Percentiles rank a stretch among this genome's conserved stretches.
Evolutionary conservation across 805 yeast species (phyloP).

Genomic region (Myxozyma nipponensis): DNA sequence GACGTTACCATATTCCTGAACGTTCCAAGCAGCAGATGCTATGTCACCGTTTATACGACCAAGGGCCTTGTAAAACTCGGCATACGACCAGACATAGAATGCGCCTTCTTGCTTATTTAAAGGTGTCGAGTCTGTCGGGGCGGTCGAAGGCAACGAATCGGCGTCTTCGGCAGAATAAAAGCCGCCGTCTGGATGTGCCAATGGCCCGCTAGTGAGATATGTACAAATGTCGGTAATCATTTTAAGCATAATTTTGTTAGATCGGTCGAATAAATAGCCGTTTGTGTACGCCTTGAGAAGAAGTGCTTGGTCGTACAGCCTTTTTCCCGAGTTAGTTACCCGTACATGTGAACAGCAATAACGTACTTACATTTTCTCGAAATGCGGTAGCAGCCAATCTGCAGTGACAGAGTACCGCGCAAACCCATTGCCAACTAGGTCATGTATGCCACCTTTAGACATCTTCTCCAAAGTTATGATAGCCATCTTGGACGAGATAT

Average conservation of each 20-base stretch:
- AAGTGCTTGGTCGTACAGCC: slow-evolving; percentile 39
- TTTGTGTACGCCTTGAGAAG: slow-evolving; percentile 36
- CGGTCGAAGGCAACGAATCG: slow-evolving; percentile 31
- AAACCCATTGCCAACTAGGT: slow-evolving; percentile 40
- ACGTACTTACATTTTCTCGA: slow-evolving; percentile 36
- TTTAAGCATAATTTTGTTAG: slow-evolving; percentile 24
- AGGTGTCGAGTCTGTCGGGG: slow-evolving; percentile 26
- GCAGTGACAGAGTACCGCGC: slow-evolving; percentile 39
- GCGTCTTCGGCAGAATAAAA: slow-evolving; percentile 39
- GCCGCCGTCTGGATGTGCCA: slow-evolving; percentile 30
- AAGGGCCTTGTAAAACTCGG: slow-evolving; percentile 34
- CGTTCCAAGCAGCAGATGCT: slow-evolving; percentile 38
- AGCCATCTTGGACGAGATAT: slow-evolving; percentile 28
- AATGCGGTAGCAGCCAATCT: slow-evolving; percentile 43
- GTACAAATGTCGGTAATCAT: slow-evolving; percentile 30
- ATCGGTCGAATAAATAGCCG: slow-evolving; percentile 30
- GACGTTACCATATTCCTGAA: slow-evolving; percentile 39
- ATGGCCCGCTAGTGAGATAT: slow-evolving; percentile 30
- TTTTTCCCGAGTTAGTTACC: background rate
- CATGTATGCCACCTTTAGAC: slow-evolving; percentile 39
- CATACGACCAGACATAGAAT: slow-evolving; percentile 38
- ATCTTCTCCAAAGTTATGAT: slow-evolving; percentile 33
- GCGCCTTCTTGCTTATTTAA: slow-evolving; percentile 34
- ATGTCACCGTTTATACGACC: slow-evolving; percentile 31
- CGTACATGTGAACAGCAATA: background rate